Evolutionary conservation across 176 grass and related monocot genomes (phyloP).

Genomic region (Panicum miliaceum): DNA sequence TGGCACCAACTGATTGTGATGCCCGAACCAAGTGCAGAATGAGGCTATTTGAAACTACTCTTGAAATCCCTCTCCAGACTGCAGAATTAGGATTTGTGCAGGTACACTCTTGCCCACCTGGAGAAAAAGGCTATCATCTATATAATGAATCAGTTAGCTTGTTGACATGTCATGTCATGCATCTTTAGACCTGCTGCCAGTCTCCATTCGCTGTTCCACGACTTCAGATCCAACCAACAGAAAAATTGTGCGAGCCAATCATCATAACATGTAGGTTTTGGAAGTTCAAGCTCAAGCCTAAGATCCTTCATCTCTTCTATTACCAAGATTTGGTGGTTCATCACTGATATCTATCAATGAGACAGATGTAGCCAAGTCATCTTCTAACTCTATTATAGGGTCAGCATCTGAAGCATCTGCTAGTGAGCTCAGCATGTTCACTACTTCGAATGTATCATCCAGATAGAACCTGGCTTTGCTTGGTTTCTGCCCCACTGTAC

Average conservation of each 20-base stretch:
- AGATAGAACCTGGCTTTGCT: conserved; percentile 94
- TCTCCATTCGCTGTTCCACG: not conserved
- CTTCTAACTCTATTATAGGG: conserved; percentile 22
- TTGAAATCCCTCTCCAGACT: conserved; percentile 7
- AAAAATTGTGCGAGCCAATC: conserved; percentile 9
- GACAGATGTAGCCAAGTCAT: conserved; percentile 44
- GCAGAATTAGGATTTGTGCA: conserved; percentile 3
- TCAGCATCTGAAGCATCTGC: conserved; percentile 66
- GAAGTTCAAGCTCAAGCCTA: conserved; percentile 22
- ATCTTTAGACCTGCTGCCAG: conserved; percentile 22
- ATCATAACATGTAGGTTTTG: conserved; percentile 17
- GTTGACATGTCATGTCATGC: not conserved
- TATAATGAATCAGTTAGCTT: conserved; percentile 32
- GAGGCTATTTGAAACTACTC: conserved; percentile 10
- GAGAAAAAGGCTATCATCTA: conserved; percentile 37
- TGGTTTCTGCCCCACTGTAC: conserved; percentile 89
- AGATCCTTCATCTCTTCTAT: conserved; percentile 47
- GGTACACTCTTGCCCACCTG: not conserved
- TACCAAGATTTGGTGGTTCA: conserved; percentile 23
- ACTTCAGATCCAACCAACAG: conserved; percentile 29
- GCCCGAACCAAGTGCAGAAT: conserved; percentile 17
- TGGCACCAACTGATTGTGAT: conserved; percentile 23
- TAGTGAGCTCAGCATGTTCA: conserved; percentile 73
- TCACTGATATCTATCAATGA: conserved; percentile 38
- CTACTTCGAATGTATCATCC: conserved; percentile 79